phyloP scores from a whole-genome alignment of 805 yeast genomes.

The Saturnispora sekii region DNA sequence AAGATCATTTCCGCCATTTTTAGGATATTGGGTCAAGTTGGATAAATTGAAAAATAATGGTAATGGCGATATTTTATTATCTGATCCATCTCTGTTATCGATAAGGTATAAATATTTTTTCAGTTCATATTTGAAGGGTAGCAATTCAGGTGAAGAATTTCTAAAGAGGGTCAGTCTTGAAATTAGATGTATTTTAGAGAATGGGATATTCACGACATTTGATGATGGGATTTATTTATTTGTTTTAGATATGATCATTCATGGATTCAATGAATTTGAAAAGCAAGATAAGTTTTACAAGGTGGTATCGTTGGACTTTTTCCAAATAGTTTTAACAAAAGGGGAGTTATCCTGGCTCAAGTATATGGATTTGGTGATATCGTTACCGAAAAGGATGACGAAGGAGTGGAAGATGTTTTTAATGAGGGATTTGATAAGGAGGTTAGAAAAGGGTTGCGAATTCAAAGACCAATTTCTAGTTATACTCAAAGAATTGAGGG shows the following conservation, averaged over 20 bases:
- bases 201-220: slow-evolving; percentile 2
- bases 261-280: slow-evolving; percentile 4
- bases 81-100: slow-evolving; percentile 3
- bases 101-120: slow-evolving; percentile 3
- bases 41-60: background rate
- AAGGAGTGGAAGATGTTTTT: background rate
- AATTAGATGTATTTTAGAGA: slow-evolving; percentile 1
- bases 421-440: background rate
- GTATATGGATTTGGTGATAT: background rate
- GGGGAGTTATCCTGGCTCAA: background rate
- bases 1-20: slow-evolving; percentile 4
- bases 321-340: background rate
- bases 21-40: slow-evolving; percentile 6
- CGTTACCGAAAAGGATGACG: background rate
- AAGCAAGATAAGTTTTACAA: slow-evolving; percentile 3
- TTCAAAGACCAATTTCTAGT: background rate
- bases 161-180: slow-evolving; percentile 1
- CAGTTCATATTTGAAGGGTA: slow-evolving; percentile 6
- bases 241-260: slow-evolving; percentile 6
- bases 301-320: background rate
- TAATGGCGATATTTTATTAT: slow-evolving; percentile 1
- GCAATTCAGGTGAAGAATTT: slow-evolving; percentile 4
- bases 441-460: background rate
- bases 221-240: slow-evolving; percentile 3
- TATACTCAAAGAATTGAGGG: background rate